Conservation (phyloP, 2,329 filamentous ascomycete genomes). For the Colletotrichum caudatum region DNA sequence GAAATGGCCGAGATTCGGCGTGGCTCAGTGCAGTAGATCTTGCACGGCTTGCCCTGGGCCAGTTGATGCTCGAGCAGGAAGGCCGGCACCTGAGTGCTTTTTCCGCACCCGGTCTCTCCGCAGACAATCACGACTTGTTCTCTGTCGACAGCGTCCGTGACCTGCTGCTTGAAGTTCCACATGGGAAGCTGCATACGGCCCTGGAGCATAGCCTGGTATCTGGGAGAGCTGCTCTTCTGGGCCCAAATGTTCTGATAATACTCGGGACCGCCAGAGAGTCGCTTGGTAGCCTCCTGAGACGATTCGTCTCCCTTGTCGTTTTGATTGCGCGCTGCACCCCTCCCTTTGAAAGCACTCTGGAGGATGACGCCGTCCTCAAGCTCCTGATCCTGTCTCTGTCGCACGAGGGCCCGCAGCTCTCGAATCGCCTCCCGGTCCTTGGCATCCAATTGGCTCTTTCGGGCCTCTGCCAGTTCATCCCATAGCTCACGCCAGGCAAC, state of each 20-base stretch:
- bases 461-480: conserved; percentile 78
- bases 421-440: conserved; percentile 77
- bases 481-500: conserved; percentile 87
- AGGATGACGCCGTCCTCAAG: conserved; percentile 81
- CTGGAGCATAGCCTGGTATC: conserved; percentile 83
- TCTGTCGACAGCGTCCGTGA: conserved; percentile 80
- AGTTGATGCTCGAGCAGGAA: conserved; percentile 94
- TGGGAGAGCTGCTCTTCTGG: conserved; percentile 66
- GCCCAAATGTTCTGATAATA: conserved; percentile 70
- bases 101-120: conserved; percentile 96
- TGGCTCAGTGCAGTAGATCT: conserved; percentile 95
- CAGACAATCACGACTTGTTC: conserved; percentile 93
- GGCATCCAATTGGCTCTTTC: conserved; percentile 77
- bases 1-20: conserved; percentile 97
- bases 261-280: conserved; percentile 56
- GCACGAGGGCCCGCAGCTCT: conserved; percentile 76
- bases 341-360: conserved; percentile 79
- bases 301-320: conserved; percentile 64
- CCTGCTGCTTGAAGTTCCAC: conserved; percentile 84
- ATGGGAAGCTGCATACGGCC: conserved; percentile 87
- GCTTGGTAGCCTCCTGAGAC: conserved; percentile 58
- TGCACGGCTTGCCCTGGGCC: conserved; percentile 82
- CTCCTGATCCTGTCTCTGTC: conserved; percentile 75
- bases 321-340: conserved; percentile 59
- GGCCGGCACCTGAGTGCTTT: conserved; percentile 96